Base-by-base conservation (phyloP, 306 rosid genomes). In the Canavalia ensiformis region DNA sequence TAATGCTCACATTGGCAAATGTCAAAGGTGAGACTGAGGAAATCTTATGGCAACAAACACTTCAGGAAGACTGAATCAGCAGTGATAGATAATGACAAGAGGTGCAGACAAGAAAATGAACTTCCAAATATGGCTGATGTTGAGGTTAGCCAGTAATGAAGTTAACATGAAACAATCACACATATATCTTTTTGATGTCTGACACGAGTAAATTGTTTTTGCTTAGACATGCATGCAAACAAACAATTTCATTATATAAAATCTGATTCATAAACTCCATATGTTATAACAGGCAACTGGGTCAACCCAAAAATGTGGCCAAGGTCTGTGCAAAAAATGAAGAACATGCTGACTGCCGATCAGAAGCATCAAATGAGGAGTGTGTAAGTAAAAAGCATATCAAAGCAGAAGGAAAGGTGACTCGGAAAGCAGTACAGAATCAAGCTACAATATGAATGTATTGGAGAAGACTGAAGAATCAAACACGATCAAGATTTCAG, bases 51-150 rank as follows among this genome's bases (percentile, higher is more conserved):
- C 42, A 39, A 39, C 42, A 39, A 39, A 39, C 42, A 39, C 42
- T 39, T 39, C 42, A 37, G 45, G 76, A 76, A n/a, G 81, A 51
- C 11, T 18, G 79, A 78, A 47, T 56, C 44, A 35, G 56, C 77
- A 31, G 60, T 71, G 1, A 58, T 10, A 50, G 45, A 63, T 28
- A 10, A 67, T 2, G 13, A 42, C 50, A 9, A 4, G 33, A 41
- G 13, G 35, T 67, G 34, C 34, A 39, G 13, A 8, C n/a, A 12
- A 18, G 8, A 42, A 67, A 67, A 41, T 67, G 72, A 67, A 66
- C 33, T 13, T 41, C 51, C 39, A 30, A 30, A 66, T n/a, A 4
- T 7, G 6, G 4, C 33, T 18, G 4, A 42, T 66, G 51, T n/a
- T n/a, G 71, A 66, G 71, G 71, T 66, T n/a, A 66, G 71, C 8